Evolutionary conservation across 495 filamentous ascomycete genomes (phyloP).

Genomic region (Neurospora intermedia): DNA sequence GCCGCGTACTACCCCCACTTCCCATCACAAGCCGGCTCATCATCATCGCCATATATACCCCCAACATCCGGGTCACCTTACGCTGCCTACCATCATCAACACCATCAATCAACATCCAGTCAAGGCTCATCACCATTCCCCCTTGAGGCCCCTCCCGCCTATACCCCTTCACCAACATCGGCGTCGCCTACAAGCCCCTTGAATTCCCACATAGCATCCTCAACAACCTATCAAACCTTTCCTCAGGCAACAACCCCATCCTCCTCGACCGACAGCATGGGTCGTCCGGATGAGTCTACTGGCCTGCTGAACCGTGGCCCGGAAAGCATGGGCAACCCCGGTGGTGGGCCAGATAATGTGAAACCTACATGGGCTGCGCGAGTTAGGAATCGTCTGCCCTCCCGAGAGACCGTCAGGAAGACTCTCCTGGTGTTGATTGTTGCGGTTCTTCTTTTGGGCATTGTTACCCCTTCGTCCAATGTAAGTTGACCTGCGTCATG

Average conservation of each 20-base stretch:
- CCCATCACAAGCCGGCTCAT: conserved; percentile 1
- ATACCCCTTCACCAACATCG: conserved; percentile 29
- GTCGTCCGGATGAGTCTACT: conserved; percentile 24
- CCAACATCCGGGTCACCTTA: conserved; percentile 13
- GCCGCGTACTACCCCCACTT: conserved; percentile 17
- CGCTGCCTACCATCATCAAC: conserved; percentile 8
- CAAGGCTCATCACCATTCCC: conserved; percentile 12
- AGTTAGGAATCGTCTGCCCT: conserved; percentile 17
- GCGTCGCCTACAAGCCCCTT: conserved; percentile 23
- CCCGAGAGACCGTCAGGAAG: conserved; percentile 14
- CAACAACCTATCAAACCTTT: not conserved
- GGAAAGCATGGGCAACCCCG: conserved; percentile 28
- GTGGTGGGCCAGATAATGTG: not conserved
- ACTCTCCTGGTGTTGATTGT: conserved; percentile 6
- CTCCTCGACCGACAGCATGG: conserved; percentile 27
- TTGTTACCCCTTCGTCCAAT: not conserved
- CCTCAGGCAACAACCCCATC: conserved; percentile 28
- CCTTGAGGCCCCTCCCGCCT: conserved; percentile 35
- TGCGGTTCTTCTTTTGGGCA: conserved; percentile 13
- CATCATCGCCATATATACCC: conserved; percentile 11
- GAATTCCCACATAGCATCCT: not conserved
- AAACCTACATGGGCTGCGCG: conserved; percentile 21
- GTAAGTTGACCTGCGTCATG: not conserved
- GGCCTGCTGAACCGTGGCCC: conserved; percentile 25
- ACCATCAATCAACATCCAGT: not conserved